Evolutionary conservation across 495 filamentous ascomycete species (phyloP), one percentile per base, ranked within the genome.

Genomic region (Chaetomium tenue): DNA sequence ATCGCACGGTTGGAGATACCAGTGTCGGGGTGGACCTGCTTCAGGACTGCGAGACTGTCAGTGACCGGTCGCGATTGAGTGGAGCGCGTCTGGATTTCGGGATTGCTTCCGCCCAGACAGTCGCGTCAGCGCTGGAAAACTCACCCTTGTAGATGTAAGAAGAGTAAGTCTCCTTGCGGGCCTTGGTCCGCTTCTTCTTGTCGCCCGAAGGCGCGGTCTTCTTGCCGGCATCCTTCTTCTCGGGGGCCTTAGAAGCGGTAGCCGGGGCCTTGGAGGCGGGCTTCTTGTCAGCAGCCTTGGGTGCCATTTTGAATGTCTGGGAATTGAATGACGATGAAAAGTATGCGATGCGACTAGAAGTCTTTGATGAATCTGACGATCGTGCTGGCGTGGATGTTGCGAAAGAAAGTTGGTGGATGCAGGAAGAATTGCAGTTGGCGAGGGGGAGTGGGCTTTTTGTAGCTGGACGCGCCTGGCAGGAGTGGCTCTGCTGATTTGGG

Each of bases 181-280:
- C 89, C 93, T 98, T 98, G 86, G 91, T 96, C 72, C 95, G 91
- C 92, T 98, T 98, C 91, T 98, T 98, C 92, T 98, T 98, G 65
- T 98, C 94, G 65, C 93, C 94, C 75, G 91, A 83, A 46, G 92
- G 86, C 44, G 94, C 91, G 48, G 94, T 97, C 89, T 97, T 98
- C 91, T 98, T 98, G 83, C 93, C 93, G 67, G 93, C 95, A 78
- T 97, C 93, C 89, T 98, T 97, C 89, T 98, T 97, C 88, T 97
- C 93, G 75, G 91, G 89, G 42, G 79, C 79, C 78, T 83, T 83
- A 68, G 77, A 77, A 52, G 81, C 81, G 75, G 89, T 89, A 76
- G 91, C 93, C 48, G 94, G 94, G 70, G 93, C 93, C 92, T 98
- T 98, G 83, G 89, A 77, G 86, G 92, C 94, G 84, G 91, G 90